Percentiles rank a stretch among this genome's conserved stretches.
Evolutionary conservation across 1,139 yeast genomes (phyloP).

Genomic region (Saccharomyces hybrid): DNA sequence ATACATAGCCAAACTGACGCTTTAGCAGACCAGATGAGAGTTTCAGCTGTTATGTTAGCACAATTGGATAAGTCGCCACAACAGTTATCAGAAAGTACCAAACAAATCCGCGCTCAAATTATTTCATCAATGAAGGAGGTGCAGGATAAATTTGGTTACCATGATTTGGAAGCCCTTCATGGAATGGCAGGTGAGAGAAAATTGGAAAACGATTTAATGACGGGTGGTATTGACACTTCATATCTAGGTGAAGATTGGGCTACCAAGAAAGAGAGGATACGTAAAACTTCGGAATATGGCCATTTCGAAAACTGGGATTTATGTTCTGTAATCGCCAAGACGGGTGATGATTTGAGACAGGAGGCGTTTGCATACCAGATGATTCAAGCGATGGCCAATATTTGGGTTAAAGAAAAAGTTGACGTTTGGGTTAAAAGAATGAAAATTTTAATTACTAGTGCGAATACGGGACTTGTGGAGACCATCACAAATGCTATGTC

Average conservation of each 20-base stretch:
- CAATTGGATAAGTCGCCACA: slow-evolving; percentile 69
- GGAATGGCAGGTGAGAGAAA: slow-evolving; percentile 88
- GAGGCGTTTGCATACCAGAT: slow-evolving; percentile 97
- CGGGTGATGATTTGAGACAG: slow-evolving; percentile 91
- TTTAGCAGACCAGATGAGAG: slow-evolving; percentile 85
- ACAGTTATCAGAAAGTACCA: slow-evolving; percentile 53
- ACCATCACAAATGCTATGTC: slow-evolving; percentile 92
- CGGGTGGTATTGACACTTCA: slow-evolving; percentile 53
- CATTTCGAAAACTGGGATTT: slow-evolving; percentile 88
- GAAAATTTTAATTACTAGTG: slow-evolving; percentile 86
- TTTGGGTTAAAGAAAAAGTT: slow-evolving; percentile 64
- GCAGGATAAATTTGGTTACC: slow-evolving; percentile 58
- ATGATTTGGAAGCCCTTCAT: slow-evolving; percentile 46
- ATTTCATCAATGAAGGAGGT: slow-evolving; percentile 82
- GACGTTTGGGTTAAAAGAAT: slow-evolving; percentile 87
- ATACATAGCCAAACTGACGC: slow-evolving; percentile 34
- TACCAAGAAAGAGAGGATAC: slow-evolving; percentile 67
- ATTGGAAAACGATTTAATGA: slow-evolving; percentile 79
- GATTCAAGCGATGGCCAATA: slow-evolving; percentile 73
- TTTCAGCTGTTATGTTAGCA: slow-evolving; percentile 88
- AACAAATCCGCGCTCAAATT: slow-evolving; percentile 72
- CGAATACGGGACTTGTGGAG: slow-evolving; percentile 85
- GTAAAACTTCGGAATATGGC: slow-evolving; percentile 71
- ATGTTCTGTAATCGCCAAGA: slow-evolving; percentile 89
- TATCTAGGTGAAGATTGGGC: slow-evolving; percentile 91